These are phyloP conservation scores for Schwanniomyces polymorphus DNA, from an alignment of 805 yeast genomes.

Conservation along the genomic window DNA sequence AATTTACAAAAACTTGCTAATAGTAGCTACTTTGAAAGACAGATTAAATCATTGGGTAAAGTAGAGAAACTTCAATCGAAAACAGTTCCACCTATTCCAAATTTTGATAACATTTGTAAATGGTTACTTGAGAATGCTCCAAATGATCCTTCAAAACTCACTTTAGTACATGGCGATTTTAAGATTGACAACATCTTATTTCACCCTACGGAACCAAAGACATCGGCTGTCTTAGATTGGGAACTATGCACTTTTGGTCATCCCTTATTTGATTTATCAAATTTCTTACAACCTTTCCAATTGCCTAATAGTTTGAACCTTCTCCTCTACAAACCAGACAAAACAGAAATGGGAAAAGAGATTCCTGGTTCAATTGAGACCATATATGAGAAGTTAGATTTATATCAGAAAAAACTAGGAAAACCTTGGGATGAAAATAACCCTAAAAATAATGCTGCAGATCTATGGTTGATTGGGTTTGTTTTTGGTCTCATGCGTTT, in stretches of 20 bases:
- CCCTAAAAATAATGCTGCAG: slow-evolving; percentile 42
- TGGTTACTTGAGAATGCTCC: slow-evolving; percentile 50
- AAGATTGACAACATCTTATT: slow-evolving; percentile 64
- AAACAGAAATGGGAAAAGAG: slow-evolving; percentile 33
- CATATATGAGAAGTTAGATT: slow-evolving; percentile 23
- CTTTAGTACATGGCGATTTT: slow-evolving; percentile 64
- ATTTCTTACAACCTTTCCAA: slow-evolving; percentile 54
- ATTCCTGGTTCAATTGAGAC: slow-evolving; percentile 20
- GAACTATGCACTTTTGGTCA: slow-evolving; percentile 66
- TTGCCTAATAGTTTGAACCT: slow-evolving; percentile 40
- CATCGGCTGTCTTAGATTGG: slow-evolving; percentile 64
- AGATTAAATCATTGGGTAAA: slow-evolving; percentile 44
- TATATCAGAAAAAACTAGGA: slow-evolving; percentile 23
- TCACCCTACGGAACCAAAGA: slow-evolving; percentile 50
- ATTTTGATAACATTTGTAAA: slow-evolving; percentile 38
- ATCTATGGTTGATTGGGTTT: slow-evolving; percentile 51
- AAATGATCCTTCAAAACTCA: slow-evolving; percentile 40
- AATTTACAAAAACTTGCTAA: slow-evolving; percentile 8
- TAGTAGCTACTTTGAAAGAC: slow-evolving; percentile 52
- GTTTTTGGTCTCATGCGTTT: slow-evolving; percentile 57
- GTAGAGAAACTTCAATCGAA: slow-evolving; percentile 40
- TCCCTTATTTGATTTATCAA: slow-evolving; percentile 62
- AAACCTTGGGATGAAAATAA: slow-evolving; percentile 30
- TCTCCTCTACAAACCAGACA: slow-evolving; percentile 23
- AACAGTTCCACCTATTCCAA: slow-evolving; percentile 48